Evolutionary conservation across 2,329 filamentous ascomycete species (phyloP).

Genomic region (Stagonosporopsis vannaccii): DNA sequence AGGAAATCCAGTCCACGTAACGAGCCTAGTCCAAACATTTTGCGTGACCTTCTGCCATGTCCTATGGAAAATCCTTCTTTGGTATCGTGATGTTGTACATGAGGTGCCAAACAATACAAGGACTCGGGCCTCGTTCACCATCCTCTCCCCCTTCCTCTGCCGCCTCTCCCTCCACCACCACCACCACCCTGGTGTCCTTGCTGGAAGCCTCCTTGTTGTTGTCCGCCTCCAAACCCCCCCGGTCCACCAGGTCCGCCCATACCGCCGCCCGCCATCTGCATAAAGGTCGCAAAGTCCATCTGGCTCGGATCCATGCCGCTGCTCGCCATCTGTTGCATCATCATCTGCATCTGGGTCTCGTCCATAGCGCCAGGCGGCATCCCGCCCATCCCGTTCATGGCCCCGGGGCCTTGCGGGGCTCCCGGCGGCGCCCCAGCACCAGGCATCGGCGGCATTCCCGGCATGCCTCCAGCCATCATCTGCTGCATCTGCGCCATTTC

Average conservation of each 20-base stretch:
- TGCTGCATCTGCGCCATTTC: conserved; percentile 67
- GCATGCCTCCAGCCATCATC: conserved; percentile 56
- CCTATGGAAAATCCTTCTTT: conserved; percentile 18
- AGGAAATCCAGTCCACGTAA: neutral
- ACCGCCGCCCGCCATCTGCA: conserved; percentile 45
- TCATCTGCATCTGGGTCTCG: conserved; percentile 65
- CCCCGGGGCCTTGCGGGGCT: conserved; percentile 41
- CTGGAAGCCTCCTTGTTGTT: conserved; percentile 38
- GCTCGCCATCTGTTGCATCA: conserved; percentile 62
- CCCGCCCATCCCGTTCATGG: conserved; percentile 31
- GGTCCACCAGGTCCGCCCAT: conserved; percentile 34
- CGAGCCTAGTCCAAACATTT: neutral
- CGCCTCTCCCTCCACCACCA: conserved; percentile 25
- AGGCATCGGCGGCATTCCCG: conserved; percentile 35
- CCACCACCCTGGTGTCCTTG: conserved; percentile 42
- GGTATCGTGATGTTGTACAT: conserved; percentile 27
- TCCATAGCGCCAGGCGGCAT: conserved; percentile 52
- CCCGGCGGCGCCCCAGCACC: conserved; percentile 30
- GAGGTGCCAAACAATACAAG: conserved; percentile 27
- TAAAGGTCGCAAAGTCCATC: conserved; percentile 46
- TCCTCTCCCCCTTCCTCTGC: conserved; percentile 32
- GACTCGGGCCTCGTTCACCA: conserved; percentile 22
- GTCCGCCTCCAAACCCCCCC: conserved; percentile 26
- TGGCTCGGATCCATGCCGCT: conserved; percentile 53
- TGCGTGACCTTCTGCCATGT: conserved; percentile 1